Evolutionary conservation across 352 stramenopile species (phyloP).

Genomic region (Pythium volutum): DNA sequence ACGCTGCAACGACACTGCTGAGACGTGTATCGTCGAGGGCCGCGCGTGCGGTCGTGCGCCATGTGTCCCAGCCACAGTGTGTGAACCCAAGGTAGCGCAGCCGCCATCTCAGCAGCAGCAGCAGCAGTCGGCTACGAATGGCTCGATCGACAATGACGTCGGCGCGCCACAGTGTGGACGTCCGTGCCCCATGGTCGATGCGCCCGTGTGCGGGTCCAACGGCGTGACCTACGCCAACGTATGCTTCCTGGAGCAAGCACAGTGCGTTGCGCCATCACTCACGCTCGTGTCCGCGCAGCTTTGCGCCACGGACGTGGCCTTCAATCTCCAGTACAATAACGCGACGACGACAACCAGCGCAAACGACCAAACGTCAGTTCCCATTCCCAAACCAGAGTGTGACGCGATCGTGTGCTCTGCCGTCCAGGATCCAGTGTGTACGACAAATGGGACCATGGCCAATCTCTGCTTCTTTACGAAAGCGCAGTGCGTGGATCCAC

Average conservation of each 20-base stretch:
- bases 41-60: conserved; percentile 33
- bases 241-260: conserved; percentile 51
- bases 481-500: conserved; percentile 28
- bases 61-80: conserved; percentile 46
- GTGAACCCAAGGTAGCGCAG: conserved; percentile 26
- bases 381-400: background rate
- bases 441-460: conserved; percentile 38
- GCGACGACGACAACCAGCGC: background rate
- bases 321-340: conserved; percentile 35
- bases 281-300: conserved; percentile 22
- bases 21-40: conserved; percentile 41
- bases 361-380: background rate
- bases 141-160: background rate
- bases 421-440: conserved; percentile 50
- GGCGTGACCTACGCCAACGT: conserved; percentile 44
- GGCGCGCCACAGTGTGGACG: conserved; percentile 26
- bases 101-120: background rate
- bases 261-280: conserved; percentile 31
- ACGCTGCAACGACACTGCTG: conserved; percentile 33
- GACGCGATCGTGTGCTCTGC: conserved; percentile 36
- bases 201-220: conserved; percentile 48
- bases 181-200: conserved; percentile 34
- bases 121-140: background rate
- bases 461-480: conserved; percentile 44
- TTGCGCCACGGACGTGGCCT: conserved; percentile 27